Conservation (phyloP, 2,329 filamentous ascomycete species). For the Kalaharituber pfeilii region DNA sequence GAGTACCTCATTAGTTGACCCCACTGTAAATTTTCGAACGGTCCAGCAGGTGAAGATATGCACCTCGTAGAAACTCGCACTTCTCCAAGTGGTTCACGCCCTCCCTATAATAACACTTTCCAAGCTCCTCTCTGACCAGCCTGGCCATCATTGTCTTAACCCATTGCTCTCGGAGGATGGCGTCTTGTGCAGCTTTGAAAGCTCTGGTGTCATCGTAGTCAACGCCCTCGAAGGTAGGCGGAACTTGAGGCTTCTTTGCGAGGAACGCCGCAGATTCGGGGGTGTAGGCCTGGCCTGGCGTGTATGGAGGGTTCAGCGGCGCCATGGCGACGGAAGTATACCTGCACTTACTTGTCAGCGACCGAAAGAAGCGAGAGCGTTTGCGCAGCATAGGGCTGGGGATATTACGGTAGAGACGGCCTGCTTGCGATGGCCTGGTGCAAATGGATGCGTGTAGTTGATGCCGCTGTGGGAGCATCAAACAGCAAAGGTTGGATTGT, state of each 20-base stretch:
- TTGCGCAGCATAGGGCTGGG: not conserved
- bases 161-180: slow-evolving; percentile 74
- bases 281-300: not conserved
- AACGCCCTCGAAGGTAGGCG: slow-evolving; percentile 70
- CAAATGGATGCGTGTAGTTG: no score
- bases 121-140: slow-evolving; percentile 62
- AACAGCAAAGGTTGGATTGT: not conserved
- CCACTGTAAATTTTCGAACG: not conserved
- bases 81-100: slow-evolving; percentile 81
- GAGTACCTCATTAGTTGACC: slow-evolving; percentile 9
- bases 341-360: no score
- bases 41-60: slow-evolving; percentile 26
- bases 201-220: slow-evolving; percentile 69
- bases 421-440: not conserved
- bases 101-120: slow-evolving; percentile 70
- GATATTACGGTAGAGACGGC: not conserved
- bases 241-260: slow-evolving; percentile 65
- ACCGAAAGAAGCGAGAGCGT: not conserved
- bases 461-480: not conserved
- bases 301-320: not conserved
- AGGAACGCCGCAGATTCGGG: slow-evolving; percentile 69
- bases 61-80: slow-evolving; percentile 65
- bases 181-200: slow-evolving; percentile 67
- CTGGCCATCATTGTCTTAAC: slow-evolving; percentile 78
- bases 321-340: not conserved